Base-by-base conservation (phyloP, 176 grass and related monocot genomes). In the Avena insularis region DNA sequence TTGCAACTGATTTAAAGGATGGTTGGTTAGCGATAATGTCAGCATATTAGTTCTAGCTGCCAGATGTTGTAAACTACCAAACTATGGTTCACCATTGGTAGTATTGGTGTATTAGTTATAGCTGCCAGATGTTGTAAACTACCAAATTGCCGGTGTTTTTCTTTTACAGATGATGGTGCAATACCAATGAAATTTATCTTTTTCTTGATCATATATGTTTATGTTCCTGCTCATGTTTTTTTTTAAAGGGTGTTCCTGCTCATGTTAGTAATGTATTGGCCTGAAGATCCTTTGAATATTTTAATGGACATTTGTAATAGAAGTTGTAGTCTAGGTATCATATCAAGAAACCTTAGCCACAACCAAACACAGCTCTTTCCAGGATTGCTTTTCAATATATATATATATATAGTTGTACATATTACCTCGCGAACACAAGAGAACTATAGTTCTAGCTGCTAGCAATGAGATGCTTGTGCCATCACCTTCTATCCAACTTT, bases 111-210 rank as follows among this genome's bases (percentile, higher is more conserved):
- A 73, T 36, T 64, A 72, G 57, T 19, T 45, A 25, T 51, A 17
- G 78, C 17, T 83, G 67, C 49, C 57, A 79, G 27, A 12, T 86
- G 84, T 70, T 70, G 84, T 71, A 86, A 79, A 69, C 84, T 46
- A 47, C 63, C 25, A 69, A 48, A 84, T 31, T 69, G 50, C 50
- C 8, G 63, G 46, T 31, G 75, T 58, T 79, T 46, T 56, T 46
- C 48, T 69, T 16, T 14, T 62, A 50, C 78, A 56, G 35, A 84
- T 84, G 81, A 84, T 84, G 81, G 20, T 20, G 4, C 73, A 85
- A 55, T 50, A 78, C 60, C 5, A 9, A 49, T 23, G 83, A 77
- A 43, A 35, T 43, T 78, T 23, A 64, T 85, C 65, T 60, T 85
- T 66, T 56, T 40, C 48, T 77, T 85, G 14, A 35, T 56, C 49